These are phyloP conservation scores for Exophiala phaeomuriformis DNA, from an alignment of 2,329 filamentous ascomycete species.

Conservation along the genomic window DNA sequence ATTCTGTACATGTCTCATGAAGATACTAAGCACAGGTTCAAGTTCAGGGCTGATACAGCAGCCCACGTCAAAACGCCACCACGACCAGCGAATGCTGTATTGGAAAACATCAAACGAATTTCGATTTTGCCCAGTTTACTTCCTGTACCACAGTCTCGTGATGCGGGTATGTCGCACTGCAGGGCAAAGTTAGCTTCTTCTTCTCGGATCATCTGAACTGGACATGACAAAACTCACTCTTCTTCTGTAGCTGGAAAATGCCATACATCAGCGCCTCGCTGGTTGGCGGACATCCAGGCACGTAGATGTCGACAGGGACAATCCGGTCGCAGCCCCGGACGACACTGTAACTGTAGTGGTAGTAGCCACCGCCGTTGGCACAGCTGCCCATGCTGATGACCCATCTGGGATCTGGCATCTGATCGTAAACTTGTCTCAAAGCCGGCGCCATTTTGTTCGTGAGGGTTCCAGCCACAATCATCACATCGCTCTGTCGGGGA, in stretches of 20 bases:
- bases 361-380: slow-evolving; percentile 78
- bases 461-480: slow-evolving; percentile 88
- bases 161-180: slow-evolving; percentile 42
- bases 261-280: slow-evolving; percentile 50
- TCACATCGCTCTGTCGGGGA: slow-evolving; percentile 79
- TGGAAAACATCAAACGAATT: neutral
- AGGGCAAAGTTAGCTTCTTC: slow-evolving; percentile 3
- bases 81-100: neutral
- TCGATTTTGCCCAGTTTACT: slow-evolving; percentile 28
- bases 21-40: neutral
- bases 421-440: slow-evolving; percentile 83
- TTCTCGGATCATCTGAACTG: too few species aligned
- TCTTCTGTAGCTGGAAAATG: slow-evolving; percentile 69
- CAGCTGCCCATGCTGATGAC: slow-evolving; percentile 79
- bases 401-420: slow-evolving; percentile 90
- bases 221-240: slow-evolving; percentile 39
- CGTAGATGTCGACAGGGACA: slow-evolving; percentile 72
- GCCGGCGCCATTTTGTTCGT: slow-evolving; percentile 97
- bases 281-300: slow-evolving; percentile 60
- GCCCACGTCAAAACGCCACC: neutral
- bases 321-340: slow-evolving; percentile 68
- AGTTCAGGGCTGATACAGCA: neutral
- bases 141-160: slow-evolving; percentile 50
- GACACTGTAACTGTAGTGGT: slow-evolving; percentile 77
- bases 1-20: slow-evolving; percentile 8